Percentiles rank a stretch among this genome's conserved stretches.
phyloP scores from a whole-genome alignment of 2,329 filamentous ascomycete species.

The Fusarium sp. region DNA sequence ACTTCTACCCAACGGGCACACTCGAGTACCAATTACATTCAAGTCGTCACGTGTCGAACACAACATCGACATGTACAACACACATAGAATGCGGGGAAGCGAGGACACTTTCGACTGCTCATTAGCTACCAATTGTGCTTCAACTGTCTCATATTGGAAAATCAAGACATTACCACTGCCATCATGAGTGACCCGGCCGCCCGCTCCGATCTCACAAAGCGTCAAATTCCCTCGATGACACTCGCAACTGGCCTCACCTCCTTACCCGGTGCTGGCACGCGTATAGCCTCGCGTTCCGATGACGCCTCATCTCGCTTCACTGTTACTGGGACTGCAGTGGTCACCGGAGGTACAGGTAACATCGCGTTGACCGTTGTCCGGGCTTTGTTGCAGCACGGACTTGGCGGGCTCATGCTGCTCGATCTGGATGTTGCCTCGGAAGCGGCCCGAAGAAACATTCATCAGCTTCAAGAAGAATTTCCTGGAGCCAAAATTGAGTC shows the following conservation, averaged over 20 bases:
- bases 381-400: conserved; percentile 13
- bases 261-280: not conserved
- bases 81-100: not conserved
- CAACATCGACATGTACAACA: not conserved
- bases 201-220: conserved; percentile 17
- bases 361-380: conserved; percentile 14
- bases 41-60: not conserved
- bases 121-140: not conserved
- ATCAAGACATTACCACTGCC: not conserved
- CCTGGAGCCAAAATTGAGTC: not conserved
- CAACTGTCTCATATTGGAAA: not conserved
- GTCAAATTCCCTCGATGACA: conserved; percentile 23
- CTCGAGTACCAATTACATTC: not conserved
- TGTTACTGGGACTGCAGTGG: conserved; percentile 6
- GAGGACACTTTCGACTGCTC: not conserved
- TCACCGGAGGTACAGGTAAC: conserved; percentile 7
- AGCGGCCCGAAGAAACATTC: not conserved
- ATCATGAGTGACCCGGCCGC: conserved; percentile 9
- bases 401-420: conserved; percentile 10
- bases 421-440: conserved; percentile 12
- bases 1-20: not conserved
- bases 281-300: conserved; percentile 2
- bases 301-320: conserved; percentile 9
- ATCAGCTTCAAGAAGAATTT: not conserved
- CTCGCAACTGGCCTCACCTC: conserved; percentile 3